Base-by-base conservation (phyloP, 495 filamentous ascomycete species). In the Saxophila tyrrhenica region DNA sequence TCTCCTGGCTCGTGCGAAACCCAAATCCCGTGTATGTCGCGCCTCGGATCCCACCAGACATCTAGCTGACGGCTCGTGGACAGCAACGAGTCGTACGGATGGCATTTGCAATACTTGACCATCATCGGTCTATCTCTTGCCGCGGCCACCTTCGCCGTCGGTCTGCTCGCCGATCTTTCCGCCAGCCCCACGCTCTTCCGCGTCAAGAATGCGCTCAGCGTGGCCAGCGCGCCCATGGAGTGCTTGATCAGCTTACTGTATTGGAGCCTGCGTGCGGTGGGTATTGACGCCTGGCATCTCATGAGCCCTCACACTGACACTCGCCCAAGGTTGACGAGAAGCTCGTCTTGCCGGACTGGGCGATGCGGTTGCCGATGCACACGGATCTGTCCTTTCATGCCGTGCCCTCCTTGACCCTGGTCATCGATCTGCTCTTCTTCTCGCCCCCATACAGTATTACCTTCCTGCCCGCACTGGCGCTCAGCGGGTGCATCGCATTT, bases 211-310 rank as follows among this genome's bases (percentile, higher is more conserved):
- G 66, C 75, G 2, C 68, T 94, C 39, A 79, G 82, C 1, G 73
- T 87, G 24, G 81, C 81, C 64, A 82, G 80, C 50, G 79, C 88
- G 3, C 90, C 89, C 1, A 69, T 95, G 56, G 86, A 87, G 61
- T 79, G 91, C 22, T 67, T 95, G 25, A 86, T 95, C 62, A 86
- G 78, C 64, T 68, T 89, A n/a, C 73, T 95, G 0, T 95, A 95
- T 66, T 94, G 89, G 87, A 75, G 80, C 35, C 72, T 95, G 20
- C 76, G 79, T 19, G 65, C 72, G 45, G 59, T 62, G 39, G 48
- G 55, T 24, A 8, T 7, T 5, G 16, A 44, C 41, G 20, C n/a
- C n/a, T n/a, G n/a, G n/a, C n/a, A n/a, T n/a, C n/a, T n/a, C n/a
- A n/a, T n/a, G 17, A 29, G 20, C 7, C 10, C 19, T 13, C 15